Evolutionary conservation across 1,139 yeast species (phyloP).

Genomic region (Trichomonascaceae sp.): DNA sequence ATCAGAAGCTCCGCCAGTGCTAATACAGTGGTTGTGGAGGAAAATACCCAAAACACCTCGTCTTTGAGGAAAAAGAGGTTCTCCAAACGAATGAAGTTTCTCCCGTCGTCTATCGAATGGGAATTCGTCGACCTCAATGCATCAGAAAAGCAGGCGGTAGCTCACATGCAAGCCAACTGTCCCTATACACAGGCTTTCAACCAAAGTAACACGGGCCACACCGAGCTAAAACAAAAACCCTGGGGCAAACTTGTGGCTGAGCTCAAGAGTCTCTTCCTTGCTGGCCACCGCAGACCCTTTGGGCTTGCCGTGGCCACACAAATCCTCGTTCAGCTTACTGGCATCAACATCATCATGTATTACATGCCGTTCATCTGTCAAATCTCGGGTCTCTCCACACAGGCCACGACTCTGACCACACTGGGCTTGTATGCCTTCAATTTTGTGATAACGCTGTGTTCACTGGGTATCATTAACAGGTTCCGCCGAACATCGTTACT

Average conservation of each 20-base stretch:
- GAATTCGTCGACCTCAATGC: neutral
- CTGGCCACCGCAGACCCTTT: conserved; percentile 5
- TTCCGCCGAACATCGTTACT: conserved; percentile 27
- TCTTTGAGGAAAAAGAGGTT: too few species aligned
- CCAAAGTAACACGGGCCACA: conserved; percentile 27
- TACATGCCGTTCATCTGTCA: conserved; percentile 11
- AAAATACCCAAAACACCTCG: too few species aligned
- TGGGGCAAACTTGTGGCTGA: conserved; percentile 19
- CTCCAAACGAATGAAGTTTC: too few species aligned
- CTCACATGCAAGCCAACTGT: neutral
- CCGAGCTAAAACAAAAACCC: conserved; percentile 7
- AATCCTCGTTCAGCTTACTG: conserved; percentile 50
- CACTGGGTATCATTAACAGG: conserved; percentile 25
- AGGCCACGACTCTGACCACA: conserved; percentile 11
- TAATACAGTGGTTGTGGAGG: neutral
- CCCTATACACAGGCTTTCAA: conserved; percentile 10
- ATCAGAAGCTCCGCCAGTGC: neutral
- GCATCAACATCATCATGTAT: conserved; percentile 46
- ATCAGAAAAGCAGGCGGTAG: neutral
- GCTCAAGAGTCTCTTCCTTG: conserved; percentile 12
- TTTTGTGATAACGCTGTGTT: conserved; percentile 31
- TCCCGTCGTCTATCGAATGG: too few species aligned
- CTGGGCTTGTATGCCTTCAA: conserved; percentile 16
- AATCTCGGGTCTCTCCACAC: conserved; percentile 11
- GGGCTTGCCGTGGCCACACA: conserved; percentile 43